Evolutionary conservation across 352 stramenopile genomes (phyloP).

Genomic region (Paralagenidium karlingii): DNA sequence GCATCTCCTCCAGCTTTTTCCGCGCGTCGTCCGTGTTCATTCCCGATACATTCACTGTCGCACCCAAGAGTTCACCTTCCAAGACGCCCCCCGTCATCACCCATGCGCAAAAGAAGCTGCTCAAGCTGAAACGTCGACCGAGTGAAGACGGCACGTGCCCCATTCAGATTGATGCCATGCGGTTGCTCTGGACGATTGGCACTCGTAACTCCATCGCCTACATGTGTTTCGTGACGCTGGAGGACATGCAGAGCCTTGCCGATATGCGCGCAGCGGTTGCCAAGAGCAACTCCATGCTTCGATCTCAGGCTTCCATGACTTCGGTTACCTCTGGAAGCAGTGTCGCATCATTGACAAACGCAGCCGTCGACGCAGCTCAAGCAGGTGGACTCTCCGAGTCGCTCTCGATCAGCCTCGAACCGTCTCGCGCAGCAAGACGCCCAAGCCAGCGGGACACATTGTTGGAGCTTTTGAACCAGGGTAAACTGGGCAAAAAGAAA

Average conservation of each 20-base stretch:
- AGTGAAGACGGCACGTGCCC: conserved; percentile 56
- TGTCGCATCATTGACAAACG: background rate
- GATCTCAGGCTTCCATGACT: background rate
- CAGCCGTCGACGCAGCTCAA: background rate
- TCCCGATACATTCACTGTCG: conserved; percentile 8
- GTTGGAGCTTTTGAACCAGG: conserved; percentile 58
- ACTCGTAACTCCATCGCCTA: conserved; percentile 61
- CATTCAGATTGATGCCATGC: conserved; percentile 76
- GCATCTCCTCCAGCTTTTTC: conserved; percentile 14
- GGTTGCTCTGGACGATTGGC: conserved; percentile 66
- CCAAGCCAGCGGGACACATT: conserved; percentile 51
- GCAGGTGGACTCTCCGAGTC: no score
- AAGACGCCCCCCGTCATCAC: conserved; percentile 7
- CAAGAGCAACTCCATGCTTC: background rate
- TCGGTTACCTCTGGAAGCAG: no score
- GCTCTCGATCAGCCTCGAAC: no score
- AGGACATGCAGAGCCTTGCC: conserved; percentile 30
- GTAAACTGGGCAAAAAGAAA: conserved; percentile 42
- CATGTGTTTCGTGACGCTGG: conserved; percentile 37
- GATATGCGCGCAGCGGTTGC: no score
- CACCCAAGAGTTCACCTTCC: conserved; percentile 3
- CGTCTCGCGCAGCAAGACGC: no score
- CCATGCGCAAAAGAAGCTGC: conserved; percentile 34
- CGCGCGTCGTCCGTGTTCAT: conserved; percentile 9
- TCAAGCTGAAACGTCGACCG: conserved; percentile 38